These are phyloP conservation scores for Mycosphaerella sp. DNA, from an alignment of 2,329 filamentous ascomycete species.

Conservation along the genomic window DNA sequence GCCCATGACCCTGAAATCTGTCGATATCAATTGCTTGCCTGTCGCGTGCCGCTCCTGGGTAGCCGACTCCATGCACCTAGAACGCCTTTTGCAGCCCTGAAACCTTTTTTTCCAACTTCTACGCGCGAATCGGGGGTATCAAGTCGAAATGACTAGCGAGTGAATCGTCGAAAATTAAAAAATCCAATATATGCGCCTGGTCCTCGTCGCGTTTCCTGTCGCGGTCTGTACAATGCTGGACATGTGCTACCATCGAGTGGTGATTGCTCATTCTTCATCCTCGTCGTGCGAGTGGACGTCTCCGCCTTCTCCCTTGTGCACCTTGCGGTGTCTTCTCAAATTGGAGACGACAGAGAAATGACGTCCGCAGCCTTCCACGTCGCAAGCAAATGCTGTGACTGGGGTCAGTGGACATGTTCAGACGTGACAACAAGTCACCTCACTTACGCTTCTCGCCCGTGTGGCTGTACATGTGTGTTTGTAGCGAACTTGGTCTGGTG, in stretches of 20 bases:
- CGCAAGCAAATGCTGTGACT: constrained; percentile 74
- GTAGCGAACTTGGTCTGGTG: constrained; percentile 84
- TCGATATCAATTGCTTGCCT: not conserved
- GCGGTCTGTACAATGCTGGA: constrained; percentile 14
- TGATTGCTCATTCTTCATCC: constrained; percentile 27
- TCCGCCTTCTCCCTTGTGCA: constrained; percentile 69
- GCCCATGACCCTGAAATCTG: not conserved
- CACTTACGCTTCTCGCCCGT: constrained; percentile 95
- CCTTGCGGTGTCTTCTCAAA: constrained; percentile 86
- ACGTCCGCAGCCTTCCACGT: constrained; percentile 88
- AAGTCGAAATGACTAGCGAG: constrained; percentile 30
- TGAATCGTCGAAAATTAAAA: constrained; percentile 25
- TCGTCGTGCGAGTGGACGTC: constrained; percentile 46
- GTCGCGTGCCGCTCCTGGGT: constrained; percentile 1
- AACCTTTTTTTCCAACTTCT: not conserved
- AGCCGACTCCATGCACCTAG: constrained; percentile 6
- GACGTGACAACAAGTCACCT: not conserved
- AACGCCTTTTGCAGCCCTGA: constrained; percentile 16
- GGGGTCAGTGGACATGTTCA: not conserved
- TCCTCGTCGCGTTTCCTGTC: not conserved
- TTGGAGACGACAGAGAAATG: constrained; percentile 98
- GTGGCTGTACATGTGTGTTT: constrained; percentile 98
- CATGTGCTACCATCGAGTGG: not conserved
- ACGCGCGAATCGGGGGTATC: constrained; percentile 28
- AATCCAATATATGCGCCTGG: constrained; percentile 14